These are phyloP conservation scores for Chlorophyllum brunneum DNA, from an alignment of 768 basidiomycete genomes.

Conservation along the genomic window DNA sequence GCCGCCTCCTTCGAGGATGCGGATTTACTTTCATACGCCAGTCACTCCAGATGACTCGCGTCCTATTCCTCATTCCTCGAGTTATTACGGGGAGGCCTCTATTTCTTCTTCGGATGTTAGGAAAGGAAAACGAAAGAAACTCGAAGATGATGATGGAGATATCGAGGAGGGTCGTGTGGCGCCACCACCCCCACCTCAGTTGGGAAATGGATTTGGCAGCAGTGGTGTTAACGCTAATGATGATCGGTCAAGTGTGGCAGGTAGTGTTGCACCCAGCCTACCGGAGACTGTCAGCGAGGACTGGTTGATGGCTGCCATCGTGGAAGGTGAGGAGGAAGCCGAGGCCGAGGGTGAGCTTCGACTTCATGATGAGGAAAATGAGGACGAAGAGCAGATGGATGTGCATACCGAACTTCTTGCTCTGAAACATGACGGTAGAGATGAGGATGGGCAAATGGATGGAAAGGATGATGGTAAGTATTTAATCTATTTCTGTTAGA, in stretches of 20 bases:
- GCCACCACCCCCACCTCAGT: constrained; percentile 56
- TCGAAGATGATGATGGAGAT: constrained; percentile 86
- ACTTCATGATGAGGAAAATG: constrained; percentile 31
- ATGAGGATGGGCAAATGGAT: constrained; percentile 20
- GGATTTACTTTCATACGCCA: constrained; percentile 91
- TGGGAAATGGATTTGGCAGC: constrained; percentile 26
- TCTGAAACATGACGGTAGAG: constrained; percentile 32
- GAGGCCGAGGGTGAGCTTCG: constrained; percentile 39
- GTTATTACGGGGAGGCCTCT: constrained; percentile 34
- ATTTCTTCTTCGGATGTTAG: constrained; percentile 50
- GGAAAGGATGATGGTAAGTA: constrained; percentile 49
- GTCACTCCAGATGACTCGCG: constrained; percentile 78
- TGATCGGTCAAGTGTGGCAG: constrained; percentile 55
- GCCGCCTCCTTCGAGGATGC: constrained; percentile 73
- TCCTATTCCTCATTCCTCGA: constrained; percentile 61
- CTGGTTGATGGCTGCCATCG: constrained; percentile 89
- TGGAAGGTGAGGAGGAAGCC: constrained; percentile 63
- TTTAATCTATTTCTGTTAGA: constrained; percentile 28
- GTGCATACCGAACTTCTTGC: constrained; percentile 24
- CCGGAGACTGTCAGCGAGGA: constrained; percentile 79
- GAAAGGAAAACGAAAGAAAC: constrained; percentile 85
- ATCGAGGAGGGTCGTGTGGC: constrained; percentile 66
- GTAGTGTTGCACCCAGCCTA: constrained; percentile 60
- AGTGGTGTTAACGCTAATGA: constrained; percentile 27
- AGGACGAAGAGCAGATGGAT: constrained; percentile 42